A percentile compares a stretch with the other conserved stretches of the same genome.
Conservation (phyloP, 306 rosid genomes). For the Comarum palustre region DNA sequence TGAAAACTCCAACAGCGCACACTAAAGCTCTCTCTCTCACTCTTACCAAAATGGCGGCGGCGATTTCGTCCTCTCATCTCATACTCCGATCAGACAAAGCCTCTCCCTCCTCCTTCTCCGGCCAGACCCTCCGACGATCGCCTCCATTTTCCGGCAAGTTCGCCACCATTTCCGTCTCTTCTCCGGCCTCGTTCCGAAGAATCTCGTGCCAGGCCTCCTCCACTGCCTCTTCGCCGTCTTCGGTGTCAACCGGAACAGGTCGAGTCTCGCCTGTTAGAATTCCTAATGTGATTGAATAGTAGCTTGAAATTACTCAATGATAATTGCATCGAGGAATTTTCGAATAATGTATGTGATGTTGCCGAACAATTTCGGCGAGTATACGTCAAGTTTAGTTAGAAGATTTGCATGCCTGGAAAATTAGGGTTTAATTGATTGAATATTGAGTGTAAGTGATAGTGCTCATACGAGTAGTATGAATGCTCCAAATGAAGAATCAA, state of each 20-base stretch:
- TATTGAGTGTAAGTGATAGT: background rate
- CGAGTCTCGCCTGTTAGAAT: background rate
- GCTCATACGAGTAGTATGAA: background rate
- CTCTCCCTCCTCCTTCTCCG: slow-evolving; percentile 36
- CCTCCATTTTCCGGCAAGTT: slow-evolving; percentile 14
- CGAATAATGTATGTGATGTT: slow-evolving; percentile 4
- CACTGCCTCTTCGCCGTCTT: slow-evolving; percentile 30
- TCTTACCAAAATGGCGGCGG: slow-evolving; percentile 56
- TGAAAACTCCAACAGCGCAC: background rate
- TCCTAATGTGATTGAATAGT: background rate
- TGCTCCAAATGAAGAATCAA: background rate
- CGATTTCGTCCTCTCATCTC: slow-evolving; percentile 27
- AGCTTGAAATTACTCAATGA: background rate
- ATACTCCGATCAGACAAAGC: slow-evolving; percentile 32
- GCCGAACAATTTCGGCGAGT: background rate
- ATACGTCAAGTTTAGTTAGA: background rate
- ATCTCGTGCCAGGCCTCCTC: slow-evolving; percentile 51
- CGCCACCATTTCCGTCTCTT: slow-evolving; percentile 27
- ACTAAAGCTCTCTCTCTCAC: background rate
- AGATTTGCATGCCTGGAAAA: background rate
- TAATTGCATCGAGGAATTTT: background rate
- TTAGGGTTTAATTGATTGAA: slow-evolving; percentile 4
- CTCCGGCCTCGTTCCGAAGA: slow-evolving; percentile 28
- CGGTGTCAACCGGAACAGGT: slow-evolving; percentile 37
- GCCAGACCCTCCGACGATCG: slow-evolving; percentile 32